Evolutionary conservation across 306 rosid species (phyloP).

Genomic region (Canavalia ensiformis): DNA sequence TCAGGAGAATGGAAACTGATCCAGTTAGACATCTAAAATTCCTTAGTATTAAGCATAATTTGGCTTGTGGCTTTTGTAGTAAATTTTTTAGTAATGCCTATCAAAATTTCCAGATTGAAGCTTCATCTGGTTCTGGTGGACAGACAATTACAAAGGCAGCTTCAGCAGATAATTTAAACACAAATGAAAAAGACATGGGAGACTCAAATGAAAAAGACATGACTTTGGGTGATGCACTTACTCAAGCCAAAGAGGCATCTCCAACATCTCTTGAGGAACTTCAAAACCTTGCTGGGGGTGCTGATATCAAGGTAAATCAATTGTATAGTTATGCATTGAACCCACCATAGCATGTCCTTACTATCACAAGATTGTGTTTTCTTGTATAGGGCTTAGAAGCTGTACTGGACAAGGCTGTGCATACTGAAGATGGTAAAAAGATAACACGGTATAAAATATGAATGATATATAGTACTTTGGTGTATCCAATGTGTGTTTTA

Average conservation of each 20-base stretch:
- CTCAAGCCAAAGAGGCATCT: constrained; percentile 74
- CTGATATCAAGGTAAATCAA: constrained; percentile 89
- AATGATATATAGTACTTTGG: constrained; percentile 39
- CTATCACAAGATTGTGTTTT: constrained; percentile 45
- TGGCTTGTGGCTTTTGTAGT: constrained; percentile 37
- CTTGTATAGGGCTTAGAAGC: constrained; percentile 93
- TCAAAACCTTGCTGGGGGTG: constrained; percentile 96
- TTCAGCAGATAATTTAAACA: constrained; percentile 61
- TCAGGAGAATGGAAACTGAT: constrained; percentile 98
- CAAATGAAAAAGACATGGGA: constrained; percentile 60
- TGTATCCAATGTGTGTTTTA: constrained; percentile 36
- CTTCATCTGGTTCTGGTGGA: constrained; percentile 69
- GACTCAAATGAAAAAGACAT: constrained; percentile 76
- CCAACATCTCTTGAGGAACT: constrained; percentile 94
- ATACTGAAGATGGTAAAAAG: constrained; percentile 94
- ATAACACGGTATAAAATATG: constrained; percentile 76
- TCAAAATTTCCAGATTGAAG: constrained; percentile 61
- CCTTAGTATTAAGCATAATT: constrained; percentile 29
- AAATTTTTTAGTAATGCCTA: constrained; percentile 38
- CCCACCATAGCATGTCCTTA: constrained; percentile 19
- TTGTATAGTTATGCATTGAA: constrained; percentile 34
- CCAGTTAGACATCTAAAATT: constrained; percentile 62
- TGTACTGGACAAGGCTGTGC: constrained; percentile 98
- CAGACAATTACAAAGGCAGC: constrained; percentile 58
- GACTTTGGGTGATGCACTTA: constrained; percentile 90